Base-by-base conservation (phyloP, 495 filamentous ascomycete genomes). In the Rhypophila decipiens region DNA sequence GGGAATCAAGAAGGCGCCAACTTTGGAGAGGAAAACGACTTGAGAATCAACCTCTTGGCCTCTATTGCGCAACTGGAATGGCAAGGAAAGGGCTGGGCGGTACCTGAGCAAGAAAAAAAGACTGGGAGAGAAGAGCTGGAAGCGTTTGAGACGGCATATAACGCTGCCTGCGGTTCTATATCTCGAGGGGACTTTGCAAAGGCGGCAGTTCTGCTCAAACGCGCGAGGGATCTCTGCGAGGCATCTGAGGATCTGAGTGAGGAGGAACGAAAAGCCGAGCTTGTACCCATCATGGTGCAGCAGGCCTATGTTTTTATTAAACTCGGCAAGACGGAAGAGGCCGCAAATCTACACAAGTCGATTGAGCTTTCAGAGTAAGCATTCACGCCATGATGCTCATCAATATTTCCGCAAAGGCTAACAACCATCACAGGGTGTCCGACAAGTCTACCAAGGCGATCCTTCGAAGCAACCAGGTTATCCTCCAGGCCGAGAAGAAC, bases 141-240 rank as follows among this genome's bases (percentile, higher is more conserved):
- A 59, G 83, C 84, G 3, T 98, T 97, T 55, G 93, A 98, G 66
- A 94, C 85, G 4, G 79, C 88, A 0, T 98, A 90, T 67, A 98
- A 98, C 70, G 83, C 85, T 7, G 94, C 90, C 19, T 97, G 91
- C 61, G 78, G 77, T 36, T 85, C 83, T 60, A 86, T 97, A 59
- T 88, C 88, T 9, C 75, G 83, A 49, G 86, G 85, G 10, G 87
- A 90, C 52, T 77, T 90, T 41, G 69, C 62, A 17, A 82, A 90
- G 57, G 88, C 80, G 4, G 80, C 86, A 44, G 64, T 95, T 15
- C 72, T 97, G 37, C 68, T 99, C 27, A 90, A 86, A 68, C 78
- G 88, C 44, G 86, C 94, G 9, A 84, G 81, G 81, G 86, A 90
- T 60, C 71, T 97, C 10, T 96, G 90, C 56, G 84, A 88, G 53